phyloP scores from a whole-genome alignment of 2,329 filamentous ascomycete species.

The Colletotrichum horii region DNA sequence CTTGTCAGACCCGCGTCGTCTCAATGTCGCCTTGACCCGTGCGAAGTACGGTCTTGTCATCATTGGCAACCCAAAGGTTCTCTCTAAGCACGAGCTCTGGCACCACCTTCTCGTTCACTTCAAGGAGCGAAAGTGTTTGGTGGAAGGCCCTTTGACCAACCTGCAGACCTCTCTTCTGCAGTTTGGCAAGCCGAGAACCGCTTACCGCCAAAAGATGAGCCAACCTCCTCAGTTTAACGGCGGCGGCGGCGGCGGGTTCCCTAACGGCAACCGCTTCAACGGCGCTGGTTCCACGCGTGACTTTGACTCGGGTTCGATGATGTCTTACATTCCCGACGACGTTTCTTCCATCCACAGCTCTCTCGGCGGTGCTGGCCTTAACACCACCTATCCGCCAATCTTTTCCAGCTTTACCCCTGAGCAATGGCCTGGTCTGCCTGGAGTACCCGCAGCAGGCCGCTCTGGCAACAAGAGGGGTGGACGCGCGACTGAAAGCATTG shows the following conservation, averaged over 20 bases:
- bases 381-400: constrained; percentile 89
- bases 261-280: constrained; percentile 30
- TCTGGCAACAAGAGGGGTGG: constrained; percentile 70
- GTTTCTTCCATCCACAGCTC: constrained; percentile 96
- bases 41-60: constrained; percentile 97
- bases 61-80: constrained; percentile 94
- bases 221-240: constrained; percentile 73
- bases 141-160: constrained; percentile 94
- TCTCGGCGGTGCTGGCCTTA: constrained; percentile 81
- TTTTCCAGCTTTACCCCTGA: constrained; percentile 92
- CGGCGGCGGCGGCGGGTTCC: constrained; percentile 28
- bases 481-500: constrained; percentile 76
- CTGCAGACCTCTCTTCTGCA: constrained; percentile 95
- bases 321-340: constrained; percentile 96
- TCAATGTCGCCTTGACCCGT: constrained; percentile 96
- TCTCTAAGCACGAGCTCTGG: constrained; percentile 98
- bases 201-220: constrained; percentile 85
- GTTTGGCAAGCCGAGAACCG: constrained; percentile 92
- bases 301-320: constrained; percentile 83
- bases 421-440: constrained; percentile 83
- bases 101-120: constrained; percentile 94
- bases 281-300: constrained; percentile 46
- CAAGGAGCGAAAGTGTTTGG: constrained; percentile 94
- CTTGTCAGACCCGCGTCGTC: constrained; percentile 93
- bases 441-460: constrained; percentile 64